Evolutionary conservation across 768 basidiomycete genomes (phyloP).

Genomic region (Hericium coralloides): DNA sequence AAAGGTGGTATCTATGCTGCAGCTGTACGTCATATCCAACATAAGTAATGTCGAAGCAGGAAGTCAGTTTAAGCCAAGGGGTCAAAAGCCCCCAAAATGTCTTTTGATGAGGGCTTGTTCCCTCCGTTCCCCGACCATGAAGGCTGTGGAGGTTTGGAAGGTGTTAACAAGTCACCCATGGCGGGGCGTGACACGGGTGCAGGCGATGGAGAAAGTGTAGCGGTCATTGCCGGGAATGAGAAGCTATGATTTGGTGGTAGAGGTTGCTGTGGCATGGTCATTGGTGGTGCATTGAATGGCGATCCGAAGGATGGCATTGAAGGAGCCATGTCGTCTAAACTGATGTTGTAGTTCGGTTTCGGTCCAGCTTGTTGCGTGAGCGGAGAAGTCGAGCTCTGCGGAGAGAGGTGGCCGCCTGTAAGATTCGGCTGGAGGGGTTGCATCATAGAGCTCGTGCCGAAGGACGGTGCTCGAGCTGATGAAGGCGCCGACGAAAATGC

Average conservation of each 20-base stretch:
- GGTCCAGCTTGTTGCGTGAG: neutral
- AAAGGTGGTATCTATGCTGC: neutral
- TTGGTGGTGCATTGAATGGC: constrained; percentile 15
- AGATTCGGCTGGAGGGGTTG: constrained; percentile 16
- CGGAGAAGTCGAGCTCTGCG: constrained; percentile 11
- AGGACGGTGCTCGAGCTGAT: neutral
- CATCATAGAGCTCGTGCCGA: constrained; percentile 7
- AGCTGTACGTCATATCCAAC: neutral
- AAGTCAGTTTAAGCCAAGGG: constrained; percentile 36
- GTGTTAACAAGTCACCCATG: constrained; percentile 49
- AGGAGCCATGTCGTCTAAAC: constrained; percentile 21
- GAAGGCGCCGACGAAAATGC: constrained; percentile 16
- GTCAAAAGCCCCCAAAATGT: constrained; percentile 80
- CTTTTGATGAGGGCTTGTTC: constrained; percentile 45
- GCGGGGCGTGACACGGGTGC: constrained; percentile 22
- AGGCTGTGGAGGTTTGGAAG: constrained; percentile 52
- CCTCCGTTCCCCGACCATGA: constrained; percentile 28
- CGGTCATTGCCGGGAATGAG: constrained; percentile 3
- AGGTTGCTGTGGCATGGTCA: constrained; percentile 8
- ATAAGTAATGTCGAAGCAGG: neutral
- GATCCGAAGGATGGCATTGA: constrained; percentile 4
- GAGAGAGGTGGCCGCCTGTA: constrained; percentile 4
- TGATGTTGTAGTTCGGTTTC: constrained; percentile 55
- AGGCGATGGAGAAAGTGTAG: constrained; percentile 22
- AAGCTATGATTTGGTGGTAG: neutral